Percentiles rank a stretch among this genome's conserved stretches.
These are phyloP conservation scores for Ophiocordyceps polyrhachis-furcata DNA, from an alignment of 2,329 filamentous ascomycete genomes.

Conservation along the genomic window DNA sequence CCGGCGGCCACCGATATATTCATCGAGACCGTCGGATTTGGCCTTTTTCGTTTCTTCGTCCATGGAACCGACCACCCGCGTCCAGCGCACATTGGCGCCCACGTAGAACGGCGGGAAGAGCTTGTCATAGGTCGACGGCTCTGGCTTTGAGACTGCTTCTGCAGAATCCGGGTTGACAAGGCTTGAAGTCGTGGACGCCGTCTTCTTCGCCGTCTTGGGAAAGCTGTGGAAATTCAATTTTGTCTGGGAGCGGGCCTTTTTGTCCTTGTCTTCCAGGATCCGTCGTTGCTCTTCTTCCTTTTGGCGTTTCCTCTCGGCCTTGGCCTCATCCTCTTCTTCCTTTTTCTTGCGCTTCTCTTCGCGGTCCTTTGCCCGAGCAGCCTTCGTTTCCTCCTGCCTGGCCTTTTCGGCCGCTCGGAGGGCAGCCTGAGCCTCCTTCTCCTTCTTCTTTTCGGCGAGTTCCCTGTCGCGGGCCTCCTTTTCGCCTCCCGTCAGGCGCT, in stretches of 20 bases:
- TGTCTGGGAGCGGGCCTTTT: slow-evolving; percentile 28
- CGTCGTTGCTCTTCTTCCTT: slow-evolving; percentile 28
- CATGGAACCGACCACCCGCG: slow-evolving; percentile 36
- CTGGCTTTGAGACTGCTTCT: slow-evolving; percentile 4
- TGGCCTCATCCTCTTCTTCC: slow-evolving; percentile 20
- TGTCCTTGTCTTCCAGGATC: slow-evolving; percentile 23
- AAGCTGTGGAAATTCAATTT: slow-evolving; percentile 29
- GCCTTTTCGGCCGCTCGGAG: slow-evolving; percentile 16
- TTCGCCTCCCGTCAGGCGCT: slow-evolving; percentile 19
- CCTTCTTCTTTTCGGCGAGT: slow-evolving; percentile 14
- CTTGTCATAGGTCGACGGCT: slow-evolving; percentile 40
- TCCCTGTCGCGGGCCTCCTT: slow-evolving; percentile 14
- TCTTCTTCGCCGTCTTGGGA: slow-evolving; percentile 22
- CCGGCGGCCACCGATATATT: slow-evolving; percentile 27
- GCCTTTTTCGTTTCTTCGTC: slow-evolving; percentile 35
- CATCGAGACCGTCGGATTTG: slow-evolving; percentile 33
- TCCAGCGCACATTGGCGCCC: slow-evolving; percentile 54
- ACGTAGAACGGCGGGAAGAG: slow-evolving; percentile 69
- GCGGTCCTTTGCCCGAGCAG: slow-evolving; percentile 17
- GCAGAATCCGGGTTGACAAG: slow-evolving; percentile 10
- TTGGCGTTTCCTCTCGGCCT: slow-evolving; percentile 26
- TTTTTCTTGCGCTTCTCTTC: slow-evolving; percentile 22
- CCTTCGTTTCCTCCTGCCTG: slow-evolving; percentile 21
- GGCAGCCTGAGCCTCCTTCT: slow-evolving; percentile 19
- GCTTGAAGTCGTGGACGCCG: slow-evolving; percentile 12